Percentiles rank a stretch among this genome's conserved stretches.
Conservation (phyloP, 257 asterid genomes). For the Penstemon newberryi region DNA sequence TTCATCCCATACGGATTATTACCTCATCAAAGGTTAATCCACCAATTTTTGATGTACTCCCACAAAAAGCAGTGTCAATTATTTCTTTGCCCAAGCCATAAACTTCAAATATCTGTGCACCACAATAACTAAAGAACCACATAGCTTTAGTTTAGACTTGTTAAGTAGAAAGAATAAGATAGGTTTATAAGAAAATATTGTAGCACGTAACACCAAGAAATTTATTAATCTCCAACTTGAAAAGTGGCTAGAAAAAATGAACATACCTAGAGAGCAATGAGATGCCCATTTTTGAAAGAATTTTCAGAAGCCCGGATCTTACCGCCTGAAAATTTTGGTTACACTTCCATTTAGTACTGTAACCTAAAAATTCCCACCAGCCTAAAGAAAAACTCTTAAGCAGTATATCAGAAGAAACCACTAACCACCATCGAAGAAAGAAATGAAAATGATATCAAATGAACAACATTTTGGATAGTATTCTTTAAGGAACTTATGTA, state of each 20-base stretch:
- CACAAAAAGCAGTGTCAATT: constrained; percentile 80
- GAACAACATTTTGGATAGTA: background rate
- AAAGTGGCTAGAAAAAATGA: constrained; percentile 22
- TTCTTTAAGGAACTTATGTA: background rate
- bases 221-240: constrained; percentile 16
- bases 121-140: constrained; percentile 71
- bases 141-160: constrained; percentile 33
- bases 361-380: constrained; percentile 13
- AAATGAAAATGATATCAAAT: background rate
- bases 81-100: constrained; percentile 92
- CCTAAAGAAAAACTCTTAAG: constrained; percentile 7
- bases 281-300: constrained; percentile 99
- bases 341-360: constrained; percentile 19
- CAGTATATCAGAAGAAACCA: constrained; percentile 1
- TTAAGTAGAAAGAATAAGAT: constrained; percentile 16
- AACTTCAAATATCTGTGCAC: constrained; percentile 97
- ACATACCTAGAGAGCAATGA: constrained; percentile 91
- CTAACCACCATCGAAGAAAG: constrained; percentile 4
- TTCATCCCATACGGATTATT: constrained; percentile 24
- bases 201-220: constrained; percentile 19
- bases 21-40: constrained; percentile 99
- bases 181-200: constrained; percentile 21
- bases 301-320: constrained; percentile 81
- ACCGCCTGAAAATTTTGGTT: constrained; percentile 67
- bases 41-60: constrained; percentile 89